Evolutionary conservation across 2,329 filamentous ascomycete genomes (phyloP).

Genomic region (Colletotrichum sp.): DNA sequence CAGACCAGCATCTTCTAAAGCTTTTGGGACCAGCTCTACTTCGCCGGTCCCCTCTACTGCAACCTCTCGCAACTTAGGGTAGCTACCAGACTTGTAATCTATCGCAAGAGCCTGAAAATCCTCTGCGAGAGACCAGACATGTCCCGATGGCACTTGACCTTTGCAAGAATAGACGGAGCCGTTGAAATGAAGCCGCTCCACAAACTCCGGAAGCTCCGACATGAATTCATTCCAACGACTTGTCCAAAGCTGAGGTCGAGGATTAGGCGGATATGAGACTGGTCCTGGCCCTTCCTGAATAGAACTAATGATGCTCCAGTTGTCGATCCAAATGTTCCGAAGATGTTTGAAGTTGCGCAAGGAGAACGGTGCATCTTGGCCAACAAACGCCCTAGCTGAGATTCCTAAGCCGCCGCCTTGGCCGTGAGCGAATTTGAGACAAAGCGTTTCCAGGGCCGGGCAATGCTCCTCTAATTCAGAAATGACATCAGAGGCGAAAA

Average conservation of each 20-base stretch:
- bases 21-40: not conserved
- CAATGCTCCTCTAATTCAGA: not conserved
- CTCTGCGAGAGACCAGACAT: not conserved
- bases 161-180: not conserved
- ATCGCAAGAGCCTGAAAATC: not conserved
- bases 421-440: not conserved
- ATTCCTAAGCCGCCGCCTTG: not conserved
- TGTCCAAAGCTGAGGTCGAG: rapidly evolving
- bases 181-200: not conserved
- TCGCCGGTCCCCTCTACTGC: not conserved
- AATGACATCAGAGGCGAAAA: not conserved
- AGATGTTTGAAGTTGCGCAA: too few relatives aligned
- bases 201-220: not conserved
- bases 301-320: rapidly evolving
- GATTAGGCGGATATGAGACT: not conserved
- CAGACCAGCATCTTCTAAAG: not conserved
- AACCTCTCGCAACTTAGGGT: not conserved
- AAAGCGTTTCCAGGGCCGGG: not conserved
- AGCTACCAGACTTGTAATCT: not conserved
- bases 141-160: too few relatives aligned
- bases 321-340: not conserved
- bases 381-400: not conserved
- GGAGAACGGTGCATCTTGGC: too few relatives aligned
- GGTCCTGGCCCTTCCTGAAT: not conserved
- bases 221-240: not conserved